Percentiles rank a stretch among this genome's conserved stretches.
These are phyloP conservation scores for Mycoemilia scoparia DNA, from an alignment of 192 early-diverging fungal genomes.

Conservation along the genomic window DNA sequence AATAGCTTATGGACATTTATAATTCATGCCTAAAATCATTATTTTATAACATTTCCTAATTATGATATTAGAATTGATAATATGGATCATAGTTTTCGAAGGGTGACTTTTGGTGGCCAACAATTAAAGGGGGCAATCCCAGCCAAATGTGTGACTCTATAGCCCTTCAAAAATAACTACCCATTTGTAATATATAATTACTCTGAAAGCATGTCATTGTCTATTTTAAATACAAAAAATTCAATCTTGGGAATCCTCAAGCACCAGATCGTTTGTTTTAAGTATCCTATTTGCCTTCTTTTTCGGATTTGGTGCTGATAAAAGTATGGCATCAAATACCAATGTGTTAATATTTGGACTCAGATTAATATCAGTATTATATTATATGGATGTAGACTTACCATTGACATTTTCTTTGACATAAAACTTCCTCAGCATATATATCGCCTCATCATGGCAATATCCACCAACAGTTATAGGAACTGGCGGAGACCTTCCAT, in stretches of 20 bases:
- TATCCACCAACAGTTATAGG: constrained; percentile 53
- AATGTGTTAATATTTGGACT: too few relatives aligned
- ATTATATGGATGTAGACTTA: not conserved
- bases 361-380: not conserved
- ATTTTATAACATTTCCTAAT: too few relatives aligned
- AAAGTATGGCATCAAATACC: constrained; percentile 34
- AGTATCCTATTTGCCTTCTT: constrained; percentile 70
- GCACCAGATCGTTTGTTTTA: constrained; percentile 37
- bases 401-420: constrained; percentile 72
- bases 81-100: too few relatives aligned
- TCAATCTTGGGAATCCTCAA: not conserved
- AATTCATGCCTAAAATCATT: too few relatives aligned
- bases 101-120: too few relatives aligned
- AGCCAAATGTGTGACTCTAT: too few relatives aligned
- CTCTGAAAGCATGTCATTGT: too few relatives aligned
- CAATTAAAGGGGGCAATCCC: too few relatives aligned
- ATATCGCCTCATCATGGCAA: constrained; percentile 61
- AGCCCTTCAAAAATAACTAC: too few relatives aligned
- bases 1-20: too few relatives aligned
- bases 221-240: not conserved
- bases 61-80: too few relatives aligned
- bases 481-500: constrained; percentile 10
- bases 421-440: constrained; percentile 81
- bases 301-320: constrained; percentile 74
- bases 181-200: too few relatives aligned